phyloP scores from a whole-genome alignment of 192 early-diverging fungal species.

The Coemansia sp. region DNA sequence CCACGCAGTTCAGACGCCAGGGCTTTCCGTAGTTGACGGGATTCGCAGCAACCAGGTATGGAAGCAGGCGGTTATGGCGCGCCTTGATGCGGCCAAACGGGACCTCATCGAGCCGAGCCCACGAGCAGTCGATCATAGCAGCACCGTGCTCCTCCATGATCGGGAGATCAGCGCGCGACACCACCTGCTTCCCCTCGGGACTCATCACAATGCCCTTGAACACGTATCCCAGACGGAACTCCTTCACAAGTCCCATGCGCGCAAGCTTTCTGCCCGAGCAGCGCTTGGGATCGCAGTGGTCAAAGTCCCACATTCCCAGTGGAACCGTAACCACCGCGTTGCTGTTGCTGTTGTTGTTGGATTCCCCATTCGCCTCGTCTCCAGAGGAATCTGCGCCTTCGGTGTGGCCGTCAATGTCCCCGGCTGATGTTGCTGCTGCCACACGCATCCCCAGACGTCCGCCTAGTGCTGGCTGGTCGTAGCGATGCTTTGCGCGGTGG shows the following conservation, averaged over 20 bases:
- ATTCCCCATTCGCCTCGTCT: background rate
- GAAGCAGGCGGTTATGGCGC: slow-evolving; percentile 86
- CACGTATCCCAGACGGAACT: slow-evolving; percentile 75
- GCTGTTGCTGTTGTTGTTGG: slow-evolving; percentile 10
- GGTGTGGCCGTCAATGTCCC: background rate
- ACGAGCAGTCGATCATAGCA: slow-evolving; percentile 96
- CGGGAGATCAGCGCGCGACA: slow-evolving; percentile 80
- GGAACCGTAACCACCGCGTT: slow-evolving; percentile 53
- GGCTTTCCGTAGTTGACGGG: slow-evolving; percentile 98
- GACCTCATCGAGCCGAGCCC: slow-evolving; percentile 92
- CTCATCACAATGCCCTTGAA: slow-evolving; percentile 91
- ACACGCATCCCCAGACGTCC: slow-evolving; percentile 15
- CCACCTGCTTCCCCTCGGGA: slow-evolving; percentile 82
- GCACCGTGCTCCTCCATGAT: slow-evolving; percentile 77
- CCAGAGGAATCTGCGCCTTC: background rate
- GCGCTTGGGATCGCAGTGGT: slow-evolving; percentile 97
- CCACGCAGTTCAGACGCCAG: slow-evolving; percentile 95
- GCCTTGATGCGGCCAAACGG: slow-evolving; percentile 88
- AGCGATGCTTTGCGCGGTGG: slow-evolving; percentile 30
- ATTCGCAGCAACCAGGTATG: slow-evolving; percentile 94
- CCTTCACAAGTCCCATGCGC: slow-evolving; percentile 76
- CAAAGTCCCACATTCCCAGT: slow-evolving; percentile 93
- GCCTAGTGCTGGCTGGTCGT: slow-evolving; percentile 16
- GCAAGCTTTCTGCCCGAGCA: slow-evolving; percentile 92
- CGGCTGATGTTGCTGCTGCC: slow-evolving; percentile 3